Base-by-base conservation (phyloP, 352 stramenopile species). In the Pythium plurisporium region DNA sequence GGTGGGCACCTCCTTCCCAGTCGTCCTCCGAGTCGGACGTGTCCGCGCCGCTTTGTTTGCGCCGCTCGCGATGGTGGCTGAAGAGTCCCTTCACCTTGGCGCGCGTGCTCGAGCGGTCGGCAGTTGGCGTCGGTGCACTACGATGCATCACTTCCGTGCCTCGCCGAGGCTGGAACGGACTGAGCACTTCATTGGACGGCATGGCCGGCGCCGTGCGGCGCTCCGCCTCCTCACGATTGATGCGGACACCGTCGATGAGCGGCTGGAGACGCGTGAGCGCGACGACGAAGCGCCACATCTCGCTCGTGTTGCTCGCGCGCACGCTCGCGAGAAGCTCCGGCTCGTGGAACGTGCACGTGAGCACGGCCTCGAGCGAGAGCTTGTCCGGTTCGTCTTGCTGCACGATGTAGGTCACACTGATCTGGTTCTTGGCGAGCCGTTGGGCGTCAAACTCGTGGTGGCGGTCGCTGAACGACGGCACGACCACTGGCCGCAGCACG, bases 331-430 rank as follows among this genome's bases (percentile, higher is more conserved):
- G 14, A 26, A 43, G 25, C 38, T 70, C 55, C 1, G 43, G 12
- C 25, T 54, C 40, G 22, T 55, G 42, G 49, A 58, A 51, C 51
- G 56, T 34, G 31, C 74, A 84, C 30, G 74, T 76, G 14, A 86
- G 51, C 31, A 88, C 60, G 10, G 87, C 76, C 58, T 91, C 81
- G n/a, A 91, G 63, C 55, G 67, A 74, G 19, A 91, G 72, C 11
- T 37, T 53, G n/a, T 62, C 47, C 7, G 55, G 43, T 9, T 64
- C 40, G 17, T 64, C 46, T 27, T 91, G 74, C 54, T 91, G 81
- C 36, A 87, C 63, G 43, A 91, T 82, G 53, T 87, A 91, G 41
- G 81, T 91, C 53, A 91, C 68, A 42, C 62, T 75, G 40, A 87
- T 76, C 27, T 87, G 67, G 54, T 72, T 70, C 3, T 17, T 26